Percentiles rank a stretch among this genome's conserved stretches.
Conservation (phyloP, 441 rosid species). For the Eutrema salsugineum region DNA sequence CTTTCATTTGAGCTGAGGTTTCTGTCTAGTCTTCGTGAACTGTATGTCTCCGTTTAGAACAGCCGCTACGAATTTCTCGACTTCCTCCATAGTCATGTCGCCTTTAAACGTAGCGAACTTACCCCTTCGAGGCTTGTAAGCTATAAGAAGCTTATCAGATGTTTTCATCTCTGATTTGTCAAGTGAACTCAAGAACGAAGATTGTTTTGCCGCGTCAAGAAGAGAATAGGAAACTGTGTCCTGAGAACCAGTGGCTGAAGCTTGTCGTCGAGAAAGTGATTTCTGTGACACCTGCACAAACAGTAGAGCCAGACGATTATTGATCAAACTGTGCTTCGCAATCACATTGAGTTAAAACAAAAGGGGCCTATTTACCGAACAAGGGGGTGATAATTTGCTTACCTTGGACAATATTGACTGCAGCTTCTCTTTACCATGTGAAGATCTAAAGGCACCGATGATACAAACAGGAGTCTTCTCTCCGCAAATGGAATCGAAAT, state of each 20-base stretch:
- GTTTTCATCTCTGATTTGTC: conserved; percentile 63
- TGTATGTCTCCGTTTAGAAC: conserved; percentile 71
- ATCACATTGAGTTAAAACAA: background rate
- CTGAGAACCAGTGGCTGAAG: conserved; percentile 34
- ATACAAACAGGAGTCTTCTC: conserved; percentile 72
- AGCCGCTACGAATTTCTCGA: conserved; percentile 62
- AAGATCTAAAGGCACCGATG: conserved; percentile 73
- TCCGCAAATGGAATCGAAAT: conserved; percentile 64
- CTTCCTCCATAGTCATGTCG: conserved; percentile 49
- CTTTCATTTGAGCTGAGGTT: conserved; percentile 55
- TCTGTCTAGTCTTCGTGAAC: conserved; percentile 52
- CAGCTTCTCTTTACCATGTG: conserved; percentile 53
- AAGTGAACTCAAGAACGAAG: conserved; percentile 56
- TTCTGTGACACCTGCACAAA: conserved; percentile 69
- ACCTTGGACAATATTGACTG: conserved; percentile 57
- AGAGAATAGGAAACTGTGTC: conserved; percentile 59
- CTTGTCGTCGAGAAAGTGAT: conserved; percentile 63
- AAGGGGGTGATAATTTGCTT: conserved; percentile 12
- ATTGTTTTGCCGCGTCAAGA: conserved; percentile 63
- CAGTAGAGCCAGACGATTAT: conserved; percentile 12
- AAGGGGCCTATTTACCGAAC: background rate
- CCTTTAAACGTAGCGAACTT: conserved; percentile 51
- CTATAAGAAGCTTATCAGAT: conserved; percentile 49
- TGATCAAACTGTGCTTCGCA: background rate
- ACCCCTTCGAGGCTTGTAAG: conserved; percentile 74